These are phyloP conservation scores for Talaromyces pinophilus DNA, from an alignment of 2,329 filamentous ascomycete genomes.

Conservation along the genomic window DNA sequence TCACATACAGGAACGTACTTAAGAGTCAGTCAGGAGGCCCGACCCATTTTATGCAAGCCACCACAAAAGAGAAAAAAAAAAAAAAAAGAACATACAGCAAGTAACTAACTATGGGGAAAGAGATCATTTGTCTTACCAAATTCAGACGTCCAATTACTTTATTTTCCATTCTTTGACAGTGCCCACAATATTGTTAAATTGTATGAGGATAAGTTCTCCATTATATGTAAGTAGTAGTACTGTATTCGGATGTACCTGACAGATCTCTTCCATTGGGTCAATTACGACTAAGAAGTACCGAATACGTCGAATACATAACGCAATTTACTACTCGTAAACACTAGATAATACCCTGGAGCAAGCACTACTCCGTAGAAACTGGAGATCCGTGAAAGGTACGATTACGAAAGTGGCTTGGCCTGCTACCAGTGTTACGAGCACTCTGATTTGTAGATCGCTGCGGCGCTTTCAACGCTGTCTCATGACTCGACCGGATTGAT, in stretches of 20 bases:
- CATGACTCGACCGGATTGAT: not conserved
- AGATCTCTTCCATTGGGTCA: not conserved
- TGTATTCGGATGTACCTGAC: constrained; percentile 7
- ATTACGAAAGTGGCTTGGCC: constrained; percentile 5
- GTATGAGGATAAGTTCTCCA: not conserved
- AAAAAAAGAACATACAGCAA: not conserved
- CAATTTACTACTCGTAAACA: not conserved
- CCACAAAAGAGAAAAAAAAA: not conserved
- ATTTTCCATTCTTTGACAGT: not conserved
- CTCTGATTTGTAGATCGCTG: constrained; percentile 6
- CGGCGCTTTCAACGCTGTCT: constrained; percentile 1
- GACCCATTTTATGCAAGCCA: constrained; percentile 8
- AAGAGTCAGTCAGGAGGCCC: not conserved
- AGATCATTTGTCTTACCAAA: not conserved
- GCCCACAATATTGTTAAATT: not conserved
- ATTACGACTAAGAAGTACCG: not conserved
- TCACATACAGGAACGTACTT: not conserved
- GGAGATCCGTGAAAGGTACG: constrained; percentile 1
- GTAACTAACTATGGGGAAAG: not conserved
- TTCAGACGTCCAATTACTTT: constrained; percentile 10
- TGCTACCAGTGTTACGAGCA: not conserved
- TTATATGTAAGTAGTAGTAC: not conserved
- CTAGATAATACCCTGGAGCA: not conserved
- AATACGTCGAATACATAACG: constrained; percentile 1
- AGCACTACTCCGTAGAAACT: not conserved